Conservation (phyloP, 441 rosid genomes). For the Raphanus hybrid region DNA sequence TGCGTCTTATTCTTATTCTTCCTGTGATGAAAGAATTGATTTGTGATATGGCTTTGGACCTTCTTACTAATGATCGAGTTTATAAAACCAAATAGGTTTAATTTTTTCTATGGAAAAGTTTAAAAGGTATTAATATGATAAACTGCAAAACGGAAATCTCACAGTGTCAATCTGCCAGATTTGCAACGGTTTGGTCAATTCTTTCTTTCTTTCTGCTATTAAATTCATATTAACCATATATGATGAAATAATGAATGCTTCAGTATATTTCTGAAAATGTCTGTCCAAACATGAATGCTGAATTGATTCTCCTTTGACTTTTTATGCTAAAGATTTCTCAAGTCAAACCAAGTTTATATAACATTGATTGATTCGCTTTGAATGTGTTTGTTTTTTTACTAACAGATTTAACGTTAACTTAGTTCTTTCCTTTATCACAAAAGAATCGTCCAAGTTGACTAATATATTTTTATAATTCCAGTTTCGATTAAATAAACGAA, state of each 20-base stretch:
- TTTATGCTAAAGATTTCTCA: neutral
- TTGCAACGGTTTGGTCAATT: slow-evolving; percentile 16
- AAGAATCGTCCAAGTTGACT: too few relatives aligned
- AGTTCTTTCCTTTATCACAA: neutral
- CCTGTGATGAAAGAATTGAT: neutral
- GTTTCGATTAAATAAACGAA: too few relatives aligned
- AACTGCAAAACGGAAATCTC: slow-evolving; percentile 6
- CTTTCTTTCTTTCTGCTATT: neutral
- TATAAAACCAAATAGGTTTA: neutral
- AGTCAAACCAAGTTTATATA: neutral
- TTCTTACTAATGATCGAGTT: neutral
- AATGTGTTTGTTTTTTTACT: neutral
- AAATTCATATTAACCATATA: neutral
- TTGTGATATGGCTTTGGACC: slow-evolving; percentile 1
- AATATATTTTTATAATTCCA: too few relatives aligned
- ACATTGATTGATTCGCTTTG: neutral
- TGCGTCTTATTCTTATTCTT: neutral
- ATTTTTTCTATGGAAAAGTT: neutral
- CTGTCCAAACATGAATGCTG: neutral
- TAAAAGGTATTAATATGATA: neutral
- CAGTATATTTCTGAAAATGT: neutral
- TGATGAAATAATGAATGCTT: slow-evolving; percentile 8
- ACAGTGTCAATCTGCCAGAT: neutral
- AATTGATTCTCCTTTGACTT: slow-evolving; percentile 21
- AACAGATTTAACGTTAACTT: neutral